phyloP scores from a whole-genome alignment of 768 basidiomycete genomes.

The Pulveroboletus frians region DNA sequence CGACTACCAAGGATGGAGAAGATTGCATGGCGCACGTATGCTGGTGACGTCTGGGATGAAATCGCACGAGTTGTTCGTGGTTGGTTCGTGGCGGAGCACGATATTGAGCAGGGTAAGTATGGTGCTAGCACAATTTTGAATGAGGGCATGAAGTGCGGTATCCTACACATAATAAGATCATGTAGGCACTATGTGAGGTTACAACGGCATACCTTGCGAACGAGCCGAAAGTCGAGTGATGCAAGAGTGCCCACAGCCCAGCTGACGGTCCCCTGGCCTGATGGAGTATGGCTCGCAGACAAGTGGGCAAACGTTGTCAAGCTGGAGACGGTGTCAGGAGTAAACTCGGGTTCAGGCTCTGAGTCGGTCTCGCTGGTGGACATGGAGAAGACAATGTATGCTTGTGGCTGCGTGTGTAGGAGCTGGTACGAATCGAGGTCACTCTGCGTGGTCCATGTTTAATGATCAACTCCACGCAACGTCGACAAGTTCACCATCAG shows the following conservation, averaged over 20 bases:
- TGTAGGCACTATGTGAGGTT: not conserved
- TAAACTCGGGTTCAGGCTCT: slow-evolving; percentile 39
- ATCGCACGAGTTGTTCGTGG: slow-evolving; percentile 1
- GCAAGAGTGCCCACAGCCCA: slow-evolving; percentile 23
- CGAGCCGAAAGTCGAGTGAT: slow-evolving; percentile 26
- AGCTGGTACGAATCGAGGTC: not conserved
- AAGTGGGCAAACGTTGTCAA: slow-evolving; percentile 17
- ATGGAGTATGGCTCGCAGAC: slow-evolving; percentile 7
- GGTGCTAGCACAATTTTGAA: slow-evolving; percentile 32
- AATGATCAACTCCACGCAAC: not conserved
- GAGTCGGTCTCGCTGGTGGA: slow-evolving; percentile 54
- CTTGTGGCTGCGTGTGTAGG: not conserved
- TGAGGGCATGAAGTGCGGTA: slow-evolving; percentile 26
- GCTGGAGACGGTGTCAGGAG: slow-evolving; percentile 12
- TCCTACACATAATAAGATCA: slow-evolving; percentile 26
- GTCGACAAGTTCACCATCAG: not conserved
- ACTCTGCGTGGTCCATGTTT: not conserved
- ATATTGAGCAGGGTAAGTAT: slow-evolving; percentile 31
- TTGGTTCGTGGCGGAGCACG: slow-evolving; percentile 12
- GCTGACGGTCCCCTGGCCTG: slow-evolving; percentile 11
- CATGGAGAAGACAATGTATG: slow-evolving; percentile 16
- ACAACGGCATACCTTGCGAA: slow-evolving; percentile 23
- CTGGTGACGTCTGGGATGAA: slow-evolving; percentile 11
- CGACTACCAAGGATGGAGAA: not conserved
- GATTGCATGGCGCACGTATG: slow-evolving; percentile 17